A percentile compares a stretch with the other conserved stretches of the same genome.
Conservation (phyloP, 1,284 basidiomycete genomes). For the Leccinum subrobustum region DNA sequence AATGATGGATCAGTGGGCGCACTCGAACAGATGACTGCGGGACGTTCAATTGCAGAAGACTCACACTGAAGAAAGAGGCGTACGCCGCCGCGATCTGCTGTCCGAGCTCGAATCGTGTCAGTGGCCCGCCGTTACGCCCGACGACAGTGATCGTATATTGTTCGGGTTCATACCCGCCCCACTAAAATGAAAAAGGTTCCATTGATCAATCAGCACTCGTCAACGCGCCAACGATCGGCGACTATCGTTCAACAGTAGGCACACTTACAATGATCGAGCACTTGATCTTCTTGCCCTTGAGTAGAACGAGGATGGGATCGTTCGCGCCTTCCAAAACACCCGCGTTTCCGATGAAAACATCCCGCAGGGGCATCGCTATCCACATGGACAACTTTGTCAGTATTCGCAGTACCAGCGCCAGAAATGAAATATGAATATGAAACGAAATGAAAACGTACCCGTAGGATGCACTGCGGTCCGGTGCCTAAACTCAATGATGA, state of each 20-base stretch:
- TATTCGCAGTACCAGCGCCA: neutral
- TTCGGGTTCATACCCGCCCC: slow-evolving; percentile 16
- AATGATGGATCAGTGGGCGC: neutral
- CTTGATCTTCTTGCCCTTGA: neutral
- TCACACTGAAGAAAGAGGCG: slow-evolving; percentile 9
- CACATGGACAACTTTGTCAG: neutral
- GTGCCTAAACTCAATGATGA: slow-evolving; percentile 5
- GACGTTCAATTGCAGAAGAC: neutral
- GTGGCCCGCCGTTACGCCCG: neutral
- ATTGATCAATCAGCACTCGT: neutral
- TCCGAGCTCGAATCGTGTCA: slow-evolving; percentile 13
- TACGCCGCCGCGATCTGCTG: slow-evolving; percentile 3
- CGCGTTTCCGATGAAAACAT: fast-evolving
- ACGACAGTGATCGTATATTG: neutral
- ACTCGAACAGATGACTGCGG: neutral
- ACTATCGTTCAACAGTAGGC: neutral
- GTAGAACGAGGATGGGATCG: neutral
- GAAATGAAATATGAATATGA: neutral
- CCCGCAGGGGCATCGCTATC: neutral
- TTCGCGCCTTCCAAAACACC: neutral
- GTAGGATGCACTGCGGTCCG: neutral
- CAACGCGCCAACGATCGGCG: neutral
- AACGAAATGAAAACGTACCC: slow-evolving; percentile 1
- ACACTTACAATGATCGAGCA: slow-evolving; percentile 13
- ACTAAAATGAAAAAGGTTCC: slow-evolving; percentile 5